phyloP scores from a whole-genome alignment of 768 basidiomycete species.

The Tylopilus sp. region DNA sequence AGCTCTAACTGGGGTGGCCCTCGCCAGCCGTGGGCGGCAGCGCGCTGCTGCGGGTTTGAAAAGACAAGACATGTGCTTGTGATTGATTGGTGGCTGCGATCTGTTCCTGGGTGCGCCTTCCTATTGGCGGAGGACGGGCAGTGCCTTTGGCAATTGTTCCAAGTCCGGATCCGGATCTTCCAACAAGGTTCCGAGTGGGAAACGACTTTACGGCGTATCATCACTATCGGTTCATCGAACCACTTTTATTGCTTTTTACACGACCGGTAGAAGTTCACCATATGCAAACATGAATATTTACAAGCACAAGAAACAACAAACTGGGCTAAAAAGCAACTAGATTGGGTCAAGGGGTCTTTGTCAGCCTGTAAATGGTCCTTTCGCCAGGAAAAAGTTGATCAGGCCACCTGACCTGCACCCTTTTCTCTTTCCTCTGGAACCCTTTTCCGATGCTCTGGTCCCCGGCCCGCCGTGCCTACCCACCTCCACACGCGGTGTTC shows the following conservation, averaged over 20 bases:
- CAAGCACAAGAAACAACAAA: slow-evolving; percentile 11
- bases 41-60: slow-evolving; percentile 22
- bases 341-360: slow-evolving; percentile 26
- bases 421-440: slow-evolving; percentile 26
- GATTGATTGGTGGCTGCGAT: slow-evolving; percentile 28
- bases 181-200: slow-evolving; percentile 27
- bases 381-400: slow-evolving; percentile 13
- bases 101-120: slow-evolving; percentile 25
- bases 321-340: slow-evolving; percentile 6
- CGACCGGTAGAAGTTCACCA: slow-evolving; percentile 23
- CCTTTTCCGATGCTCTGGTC: slow-evolving; percentile 34
- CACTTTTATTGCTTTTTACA: slow-evolving; percentile 18
- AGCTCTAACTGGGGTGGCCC: slow-evolving; percentile 24
- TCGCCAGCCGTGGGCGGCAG: slow-evolving; percentile 10
- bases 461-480: slow-evolving; percentile 57
- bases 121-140: slow-evolving; percentile 24
- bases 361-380: slow-evolving; percentile 11
- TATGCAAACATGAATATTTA: slow-evolving; percentile 16
- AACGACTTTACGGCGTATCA: slow-evolving; percentile 18
- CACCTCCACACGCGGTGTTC: slow-evolving; percentile 90
- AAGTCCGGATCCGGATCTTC: slow-evolving; percentile 32
- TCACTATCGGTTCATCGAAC: slow-evolving; percentile 22
- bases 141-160: slow-evolving; percentile 29
- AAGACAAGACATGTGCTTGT: slow-evolving; percentile 15
- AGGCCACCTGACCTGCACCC: slow-evolving; percentile 24